These are phyloP conservation scores for Piper longum DNA, from an alignment of 164 flowering plant species.

Conservation along the genomic window DNA sequence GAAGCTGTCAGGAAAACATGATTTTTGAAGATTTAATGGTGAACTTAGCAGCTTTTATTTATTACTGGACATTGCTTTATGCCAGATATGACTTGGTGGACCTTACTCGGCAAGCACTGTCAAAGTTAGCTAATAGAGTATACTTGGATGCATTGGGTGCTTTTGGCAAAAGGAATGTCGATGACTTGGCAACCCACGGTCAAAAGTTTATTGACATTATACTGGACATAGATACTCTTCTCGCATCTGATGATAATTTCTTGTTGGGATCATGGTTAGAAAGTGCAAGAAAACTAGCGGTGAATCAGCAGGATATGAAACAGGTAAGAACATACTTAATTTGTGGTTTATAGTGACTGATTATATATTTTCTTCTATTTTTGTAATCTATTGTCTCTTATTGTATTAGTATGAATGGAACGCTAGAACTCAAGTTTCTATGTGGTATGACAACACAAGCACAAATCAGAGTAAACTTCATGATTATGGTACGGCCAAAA, in stretches of 20 bases:
- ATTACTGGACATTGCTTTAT: not conserved
- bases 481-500: constrained; percentile 62
- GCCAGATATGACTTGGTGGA: constrained; percentile 94
- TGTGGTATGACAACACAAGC: constrained; percentile 74
- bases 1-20: no score
- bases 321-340: constrained; percentile 30
- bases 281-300: constrained; percentile 66
- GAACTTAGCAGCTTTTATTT: no score
- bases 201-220: constrained; percentile 58
- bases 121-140: constrained; percentile 80
- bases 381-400: not conserved
- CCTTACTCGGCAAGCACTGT: constrained; percentile 75
- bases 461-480: constrained; percentile 79
- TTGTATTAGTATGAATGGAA: constrained; percentile 72
- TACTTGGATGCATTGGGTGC: constrained; percentile 61
- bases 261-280: constrained; percentile 90
- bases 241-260: constrained; percentile 79
- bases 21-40: no score
- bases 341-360: no score
- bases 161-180: constrained; percentile 34
- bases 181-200: constrained; percentile 29
- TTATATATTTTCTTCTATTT: not conserved
- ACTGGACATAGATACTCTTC: constrained; percentile 67
- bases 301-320: constrained; percentile 33
- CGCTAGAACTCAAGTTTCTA: constrained; percentile 46